phyloP scores from a whole-genome alignment of 2,329 filamentous ascomycete genomes.

The Xylaria sp. region DNA sequence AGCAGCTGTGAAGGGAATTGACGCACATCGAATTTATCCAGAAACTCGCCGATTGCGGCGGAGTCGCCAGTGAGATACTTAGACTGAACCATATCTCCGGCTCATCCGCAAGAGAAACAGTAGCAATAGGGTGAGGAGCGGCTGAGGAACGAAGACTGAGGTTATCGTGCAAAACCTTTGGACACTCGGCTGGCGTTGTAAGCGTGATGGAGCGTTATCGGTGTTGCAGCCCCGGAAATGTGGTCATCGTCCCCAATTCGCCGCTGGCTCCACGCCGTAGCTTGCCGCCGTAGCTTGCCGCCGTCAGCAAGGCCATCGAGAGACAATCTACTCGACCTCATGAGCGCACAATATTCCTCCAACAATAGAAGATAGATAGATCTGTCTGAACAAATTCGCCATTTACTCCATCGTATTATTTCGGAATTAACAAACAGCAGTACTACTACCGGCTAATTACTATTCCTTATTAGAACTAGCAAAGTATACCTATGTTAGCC shows the following conservation, averaged over 20 bases:
- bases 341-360: not conserved
- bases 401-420: not conserved
- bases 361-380: not conserved
- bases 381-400: not conserved
- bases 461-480: not conserved
- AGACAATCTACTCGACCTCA: not conserved
- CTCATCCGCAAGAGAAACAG: not conserved
- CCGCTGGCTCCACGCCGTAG: conserved; percentile 10
- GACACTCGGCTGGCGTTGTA: conserved; percentile 13
- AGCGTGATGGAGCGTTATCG: conserved; percentile 13
- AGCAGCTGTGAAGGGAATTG: conserved; percentile 41
- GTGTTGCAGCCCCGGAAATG: conserved; percentile 6
- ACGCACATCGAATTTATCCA: conserved; percentile 91
- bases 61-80: conserved; percentile 82
- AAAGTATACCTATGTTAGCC: not conserved
- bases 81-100: conserved; percentile 52
- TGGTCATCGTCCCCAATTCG: conserved; percentile 8
- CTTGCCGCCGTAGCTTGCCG: not conserved
- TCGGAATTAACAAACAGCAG: not conserved
- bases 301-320: not conserved
- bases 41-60: conserved; percentile 80
- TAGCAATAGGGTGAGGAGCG: not conserved
- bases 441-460: too few relatives aligned
- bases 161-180: conserved; percentile 7
- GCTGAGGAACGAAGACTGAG: not conserved